Conservation (phyloP, 2,329 filamentous ascomycete genomes). For the Aspergillus awamori region DNA sequence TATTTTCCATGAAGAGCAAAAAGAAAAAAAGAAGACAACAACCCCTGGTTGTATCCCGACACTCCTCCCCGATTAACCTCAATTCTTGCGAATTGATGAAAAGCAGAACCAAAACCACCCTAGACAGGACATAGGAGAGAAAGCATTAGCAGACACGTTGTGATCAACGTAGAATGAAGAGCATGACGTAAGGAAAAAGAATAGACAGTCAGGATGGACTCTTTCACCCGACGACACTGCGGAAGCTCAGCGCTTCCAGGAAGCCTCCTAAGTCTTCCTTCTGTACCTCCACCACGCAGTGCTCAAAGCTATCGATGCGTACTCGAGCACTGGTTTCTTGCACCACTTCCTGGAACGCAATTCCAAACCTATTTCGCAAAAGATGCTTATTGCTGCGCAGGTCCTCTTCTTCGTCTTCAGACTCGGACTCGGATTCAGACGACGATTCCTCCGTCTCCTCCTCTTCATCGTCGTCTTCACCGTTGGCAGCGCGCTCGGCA, state of each 20-base stretch:
- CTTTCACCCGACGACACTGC: slow-evolving; percentile 69
- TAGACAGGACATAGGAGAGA: slow-evolving; percentile 10
- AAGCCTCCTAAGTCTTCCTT: slow-evolving; percentile 93
- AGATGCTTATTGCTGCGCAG: slow-evolving; percentile 64
- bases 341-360: slow-evolving; percentile 93
- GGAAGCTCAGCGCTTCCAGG: slow-evolving; percentile 87
- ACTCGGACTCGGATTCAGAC: slow-evolving; percentile 54
- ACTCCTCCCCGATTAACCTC: slow-evolving; percentile 14
- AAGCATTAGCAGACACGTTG: slow-evolving; percentile 13
- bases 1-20: slow-evolving; percentile 13
- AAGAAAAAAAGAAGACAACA: slow-evolving; percentile 2
- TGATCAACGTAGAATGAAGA: slow-evolving; percentile 1
- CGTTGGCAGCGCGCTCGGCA: slow-evolving; percentile 53
- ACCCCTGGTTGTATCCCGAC: slow-evolving; percentile 3
- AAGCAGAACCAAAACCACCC: slow-evolving; percentile 13
- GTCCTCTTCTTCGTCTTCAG: slow-evolving; percentile 60
- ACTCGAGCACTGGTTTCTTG: slow-evolving; percentile 87
- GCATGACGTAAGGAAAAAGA: slow-evolving; percentile 2
- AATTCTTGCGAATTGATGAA: slow-evolving; percentile 17
- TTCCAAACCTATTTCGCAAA: slow-evolving; percentile 86
- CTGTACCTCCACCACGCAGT: slow-evolving; percentile 95
- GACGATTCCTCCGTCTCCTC: slow-evolving; percentile 59
- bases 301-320: slow-evolving; percentile 93
- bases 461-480: slow-evolving; percentile 63
- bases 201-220: neutral